A percentile compares a stretch with the other conserved stretches of the same genome.
phyloP scores from a whole-genome alignment of 2,329 filamentous ascomycete species.

The Sclerotinia borealis region DNA sequence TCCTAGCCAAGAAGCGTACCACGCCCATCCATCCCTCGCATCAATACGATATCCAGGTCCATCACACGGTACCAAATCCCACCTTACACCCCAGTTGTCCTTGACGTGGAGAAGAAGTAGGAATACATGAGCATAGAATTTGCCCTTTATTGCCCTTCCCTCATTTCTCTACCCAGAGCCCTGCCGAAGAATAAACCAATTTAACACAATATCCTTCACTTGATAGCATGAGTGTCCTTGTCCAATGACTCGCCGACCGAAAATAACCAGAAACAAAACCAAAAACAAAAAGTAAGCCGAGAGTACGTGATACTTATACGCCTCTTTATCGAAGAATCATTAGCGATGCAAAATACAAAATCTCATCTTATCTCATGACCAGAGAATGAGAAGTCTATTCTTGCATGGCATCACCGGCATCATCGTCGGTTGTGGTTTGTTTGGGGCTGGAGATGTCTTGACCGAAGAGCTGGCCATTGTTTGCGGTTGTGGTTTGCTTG shows the following conservation, averaged over 20 bases:
- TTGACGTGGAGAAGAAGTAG: conserved; percentile 7
- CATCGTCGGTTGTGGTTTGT: background rate
- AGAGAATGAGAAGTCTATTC: conserved; percentile 2
- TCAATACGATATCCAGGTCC: conserved; percentile 8
- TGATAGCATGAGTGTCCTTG: conserved; percentile 1
- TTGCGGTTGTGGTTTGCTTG: conserved; percentile 20
- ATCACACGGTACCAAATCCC: conserved; percentile 3
- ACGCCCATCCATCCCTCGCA: background rate
- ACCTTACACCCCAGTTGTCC: background rate
- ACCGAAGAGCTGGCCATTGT: conserved; percentile 24
- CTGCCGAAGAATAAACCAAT: background rate
- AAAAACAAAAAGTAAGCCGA: background rate
- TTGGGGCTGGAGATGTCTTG: conserved; percentile 5
- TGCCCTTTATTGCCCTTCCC: background rate
- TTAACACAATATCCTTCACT: conserved; percentile 6
- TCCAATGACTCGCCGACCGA: conserved; percentile 1
- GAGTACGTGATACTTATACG: conserved; percentile 12
- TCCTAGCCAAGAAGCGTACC: conserved; percentile 2
- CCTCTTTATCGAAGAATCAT: background rate
- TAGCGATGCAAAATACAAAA: background rate
- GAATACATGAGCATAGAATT: conserved; percentile 8
- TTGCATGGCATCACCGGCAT: conserved; percentile 2
- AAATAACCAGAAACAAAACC: conserved; percentile 2
- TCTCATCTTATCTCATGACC: background rate
- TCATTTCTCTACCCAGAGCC: conserved; percentile 2